Percentiles rank a stretch among this genome's conserved stretches.
Evolutionary conservation across 176 grass and related monocot species (phyloP).

Genomic region (Canna indica): DNA sequence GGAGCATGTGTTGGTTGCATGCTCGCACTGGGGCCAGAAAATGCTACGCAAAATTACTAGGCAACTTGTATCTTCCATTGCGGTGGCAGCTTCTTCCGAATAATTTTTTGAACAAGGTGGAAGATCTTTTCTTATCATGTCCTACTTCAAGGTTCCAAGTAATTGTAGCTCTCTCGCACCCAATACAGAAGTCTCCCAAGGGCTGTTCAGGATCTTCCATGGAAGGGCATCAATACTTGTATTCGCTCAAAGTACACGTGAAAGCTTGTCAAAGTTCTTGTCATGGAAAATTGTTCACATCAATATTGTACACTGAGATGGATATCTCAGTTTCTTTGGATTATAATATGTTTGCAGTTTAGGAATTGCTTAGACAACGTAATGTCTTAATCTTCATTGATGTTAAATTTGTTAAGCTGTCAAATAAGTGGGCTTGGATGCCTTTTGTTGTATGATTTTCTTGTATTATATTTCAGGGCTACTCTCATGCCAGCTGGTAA

Average conservation of each 20-base stretch:
- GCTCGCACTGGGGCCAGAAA: not conserved
- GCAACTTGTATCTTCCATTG: not conserved
- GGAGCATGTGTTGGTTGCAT: not conserved
- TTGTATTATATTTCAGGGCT: not conserved
- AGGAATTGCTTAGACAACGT: not conserved
- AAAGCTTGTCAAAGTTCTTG: not conserved
- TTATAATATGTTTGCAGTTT: not conserved
- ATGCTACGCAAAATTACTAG: not conserved
- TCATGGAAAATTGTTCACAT: not conserved
- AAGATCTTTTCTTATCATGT: not conserved
- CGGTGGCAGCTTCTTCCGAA: not conserved
- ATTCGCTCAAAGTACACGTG: not conserved
- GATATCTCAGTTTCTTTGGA: not conserved
- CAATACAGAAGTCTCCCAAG: not conserved
- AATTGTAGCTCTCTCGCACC: not conserved
- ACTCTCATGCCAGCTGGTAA: not conserved
- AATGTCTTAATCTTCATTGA: not conserved
- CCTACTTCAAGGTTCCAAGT: not conserved
- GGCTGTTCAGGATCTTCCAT: not conserved
- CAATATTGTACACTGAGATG: not conserved
- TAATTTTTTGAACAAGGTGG: not conserved
- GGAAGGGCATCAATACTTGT: not conserved
- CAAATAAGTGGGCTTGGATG: not conserved
- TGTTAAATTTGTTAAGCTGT: constrained; percentile 6
- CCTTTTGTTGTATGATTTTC: not conserved